Evolutionary conservation across 345 rosid species (phyloP).

Genomic region (Firmiana major): DNA sequence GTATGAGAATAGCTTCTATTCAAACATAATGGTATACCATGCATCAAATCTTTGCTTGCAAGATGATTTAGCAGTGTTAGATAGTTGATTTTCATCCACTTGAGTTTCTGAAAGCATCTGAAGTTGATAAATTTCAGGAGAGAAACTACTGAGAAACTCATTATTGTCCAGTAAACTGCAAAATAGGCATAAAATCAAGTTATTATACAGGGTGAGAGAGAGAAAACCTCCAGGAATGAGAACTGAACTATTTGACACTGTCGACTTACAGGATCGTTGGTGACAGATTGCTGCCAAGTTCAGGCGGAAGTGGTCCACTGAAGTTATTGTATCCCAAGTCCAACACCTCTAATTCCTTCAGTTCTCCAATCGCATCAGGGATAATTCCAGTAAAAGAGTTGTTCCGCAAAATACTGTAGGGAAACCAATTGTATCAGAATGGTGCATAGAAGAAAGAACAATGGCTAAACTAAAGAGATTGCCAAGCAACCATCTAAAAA

Average conservation of each 20-base stretch:
- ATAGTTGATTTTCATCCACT: constrained; percentile 37
- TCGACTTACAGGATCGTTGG: constrained; percentile 46
- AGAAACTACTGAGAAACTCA: constrained; percentile 34
- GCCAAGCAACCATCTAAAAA: constrained; percentile 8
- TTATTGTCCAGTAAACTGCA: constrained; percentile 63
- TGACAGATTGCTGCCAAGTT: constrained; percentile 46
- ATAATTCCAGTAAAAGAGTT: constrained; percentile 53
- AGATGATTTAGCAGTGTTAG: constrained; percentile 25
- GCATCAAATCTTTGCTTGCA: constrained; percentile 18
- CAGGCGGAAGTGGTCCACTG: constrained; percentile 47
- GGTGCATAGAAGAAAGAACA: neutral
- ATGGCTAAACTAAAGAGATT: neutral
- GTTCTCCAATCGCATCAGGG: constrained; percentile 49
- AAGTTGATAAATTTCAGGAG: constrained; percentile 39
- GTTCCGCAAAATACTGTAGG: constrained; percentile 55
- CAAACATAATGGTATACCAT: constrained; percentile 20
- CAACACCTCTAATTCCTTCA: constrained; percentile 57
- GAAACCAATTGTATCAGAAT: neutral
- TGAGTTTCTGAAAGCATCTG: constrained; percentile 43
- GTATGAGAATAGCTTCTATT: neutral
- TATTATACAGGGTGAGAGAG: neutral
- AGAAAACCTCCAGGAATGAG: neutral
- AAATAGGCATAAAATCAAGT: constrained; percentile 4
- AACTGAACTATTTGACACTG: neutral
- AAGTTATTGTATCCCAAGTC: constrained; percentile 69